phyloP scores from a whole-genome alignment of 352 stramenopile species.

The Globisporangium rhizosaccharum region DNA sequence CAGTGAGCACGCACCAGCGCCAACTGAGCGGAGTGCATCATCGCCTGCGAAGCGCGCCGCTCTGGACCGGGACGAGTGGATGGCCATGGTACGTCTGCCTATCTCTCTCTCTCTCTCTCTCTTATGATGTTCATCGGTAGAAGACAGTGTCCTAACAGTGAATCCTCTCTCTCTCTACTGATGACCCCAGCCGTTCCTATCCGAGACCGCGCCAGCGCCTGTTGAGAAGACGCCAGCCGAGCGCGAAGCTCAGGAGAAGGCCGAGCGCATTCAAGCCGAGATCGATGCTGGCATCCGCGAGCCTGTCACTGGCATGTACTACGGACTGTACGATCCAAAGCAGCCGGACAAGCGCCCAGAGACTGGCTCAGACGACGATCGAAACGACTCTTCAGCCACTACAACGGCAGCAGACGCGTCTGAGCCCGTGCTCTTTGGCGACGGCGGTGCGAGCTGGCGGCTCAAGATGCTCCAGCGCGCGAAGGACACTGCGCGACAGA shows the following conservation, averaged over 20 bases:
- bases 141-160: too few relatives aligned
- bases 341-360: constrained; percentile 37
- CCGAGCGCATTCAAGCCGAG: constrained; percentile 63
- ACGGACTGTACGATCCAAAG: constrained; percentile 78
- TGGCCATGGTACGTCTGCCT: constrained; percentile 46
- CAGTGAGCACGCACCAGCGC: not conserved
- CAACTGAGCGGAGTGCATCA: too few relatives aligned
- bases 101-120: not conserved
- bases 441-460: constrained; percentile 78
- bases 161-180: not conserved
- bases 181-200: constrained; percentile 38
- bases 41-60: constrained; percentile 2
- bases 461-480: constrained; percentile 80
- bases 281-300: constrained; percentile 71
- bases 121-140: too few relatives aligned
- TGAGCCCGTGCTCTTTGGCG: constrained; percentile 40
- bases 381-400: constrained; percentile 5
- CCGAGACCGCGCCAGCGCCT: constrained; percentile 14
- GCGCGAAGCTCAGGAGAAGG: constrained; percentile 33
- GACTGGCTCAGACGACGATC: constrained; percentile 11
- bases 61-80: constrained; percentile 71
- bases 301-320: constrained; percentile 73
- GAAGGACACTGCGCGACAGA: constrained; percentile 47
- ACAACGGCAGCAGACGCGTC: constrained; percentile 4
- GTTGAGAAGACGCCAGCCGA: constrained; percentile 37